Evolutionary conservation across 148 eudicot species (phyloP).

Genomic region (Vaccinium macrocarpon): DNA sequence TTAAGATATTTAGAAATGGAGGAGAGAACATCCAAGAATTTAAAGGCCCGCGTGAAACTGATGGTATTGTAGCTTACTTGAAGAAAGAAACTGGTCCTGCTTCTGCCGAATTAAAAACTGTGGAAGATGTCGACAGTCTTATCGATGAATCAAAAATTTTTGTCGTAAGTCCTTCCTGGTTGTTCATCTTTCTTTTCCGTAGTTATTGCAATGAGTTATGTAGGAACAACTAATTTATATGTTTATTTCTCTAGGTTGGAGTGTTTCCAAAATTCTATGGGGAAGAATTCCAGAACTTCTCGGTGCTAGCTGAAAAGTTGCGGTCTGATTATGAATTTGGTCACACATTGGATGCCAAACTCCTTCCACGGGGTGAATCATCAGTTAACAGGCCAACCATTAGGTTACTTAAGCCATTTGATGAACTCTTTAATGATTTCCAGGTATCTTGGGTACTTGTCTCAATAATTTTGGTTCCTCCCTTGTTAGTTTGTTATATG

Average conservation of each 20-base stretch:
- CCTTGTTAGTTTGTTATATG: neutral
- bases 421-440: conserved; percentile 72
- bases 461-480: neutral
- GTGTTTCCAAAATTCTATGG: conserved; percentile 73
- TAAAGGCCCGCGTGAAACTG: conserved; percentile 60
- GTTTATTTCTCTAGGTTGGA: conserved; percentile 48
- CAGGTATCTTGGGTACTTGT: conserved; percentile 33
- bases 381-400: conserved; percentile 55
- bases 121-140: conserved; percentile 32
- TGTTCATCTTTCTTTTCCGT: neutral
- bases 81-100: conserved; percentile 77
- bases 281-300: conserved; percentile 68
- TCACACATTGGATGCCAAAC: conserved; percentile 64
- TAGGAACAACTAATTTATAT: neutral
- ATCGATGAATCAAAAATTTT: conserved; percentile 41
- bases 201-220: neutral
- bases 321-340: conserved; percentile 67
- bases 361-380: conserved; percentile 68
- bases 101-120: conserved; percentile 55
- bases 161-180: conserved; percentile 46
- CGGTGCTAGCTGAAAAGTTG: conserved; percentile 61
- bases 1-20: conserved; percentile 57
- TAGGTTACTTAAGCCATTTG: conserved; percentile 83
- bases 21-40: conserved; percentile 47
- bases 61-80: conserved; percentile 55